Evolutionary conservation across 306 rosid species (phyloP).

Genomic region (Psophocarpus tetragonolobus): DNA sequence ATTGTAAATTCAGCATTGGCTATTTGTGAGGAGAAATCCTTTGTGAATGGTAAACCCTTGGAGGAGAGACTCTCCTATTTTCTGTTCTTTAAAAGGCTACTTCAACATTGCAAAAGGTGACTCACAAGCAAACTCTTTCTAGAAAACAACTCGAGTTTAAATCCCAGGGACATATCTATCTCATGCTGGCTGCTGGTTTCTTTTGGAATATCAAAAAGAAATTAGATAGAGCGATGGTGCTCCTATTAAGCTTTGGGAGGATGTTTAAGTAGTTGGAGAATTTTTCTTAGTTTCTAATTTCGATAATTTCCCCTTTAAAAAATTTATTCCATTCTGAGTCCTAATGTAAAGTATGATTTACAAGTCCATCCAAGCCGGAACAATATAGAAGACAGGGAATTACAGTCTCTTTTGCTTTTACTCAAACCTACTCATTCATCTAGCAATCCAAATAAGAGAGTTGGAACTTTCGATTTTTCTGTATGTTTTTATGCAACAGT

Average conservation of each 20-base stretch:
- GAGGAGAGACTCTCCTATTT: no score
- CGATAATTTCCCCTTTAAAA: not conserved
- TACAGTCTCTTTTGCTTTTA: not conserved
- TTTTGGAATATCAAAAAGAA: not conserved
- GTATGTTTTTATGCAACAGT: not conserved
- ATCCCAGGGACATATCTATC: not conserved
- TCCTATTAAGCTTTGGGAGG: not conserved
- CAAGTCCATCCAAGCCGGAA: not conserved
- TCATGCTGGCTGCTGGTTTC: not conserved
- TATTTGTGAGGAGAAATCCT: no score
- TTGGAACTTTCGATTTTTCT: not conserved
- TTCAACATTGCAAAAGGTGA: not conserved
- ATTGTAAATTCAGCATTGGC: no score
- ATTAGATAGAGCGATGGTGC: not conserved
- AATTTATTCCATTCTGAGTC: slow-evolving; percentile 3
- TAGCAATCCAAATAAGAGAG: not conserved
- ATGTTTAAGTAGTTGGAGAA: not conserved
- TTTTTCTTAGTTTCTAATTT: not conserved
- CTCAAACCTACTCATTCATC: slow-evolving; percentile 13
- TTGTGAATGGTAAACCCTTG: no score
- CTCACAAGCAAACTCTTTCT: not conserved
- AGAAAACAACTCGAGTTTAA: not conserved
- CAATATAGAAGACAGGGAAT: not conserved
- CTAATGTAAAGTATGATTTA: not conserved
- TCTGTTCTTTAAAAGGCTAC: not conserved